These are phyloP conservation scores for Fusarium poae DNA, from an alignment of 2,329 filamentous ascomycete species.

Conservation along the genomic window DNA sequence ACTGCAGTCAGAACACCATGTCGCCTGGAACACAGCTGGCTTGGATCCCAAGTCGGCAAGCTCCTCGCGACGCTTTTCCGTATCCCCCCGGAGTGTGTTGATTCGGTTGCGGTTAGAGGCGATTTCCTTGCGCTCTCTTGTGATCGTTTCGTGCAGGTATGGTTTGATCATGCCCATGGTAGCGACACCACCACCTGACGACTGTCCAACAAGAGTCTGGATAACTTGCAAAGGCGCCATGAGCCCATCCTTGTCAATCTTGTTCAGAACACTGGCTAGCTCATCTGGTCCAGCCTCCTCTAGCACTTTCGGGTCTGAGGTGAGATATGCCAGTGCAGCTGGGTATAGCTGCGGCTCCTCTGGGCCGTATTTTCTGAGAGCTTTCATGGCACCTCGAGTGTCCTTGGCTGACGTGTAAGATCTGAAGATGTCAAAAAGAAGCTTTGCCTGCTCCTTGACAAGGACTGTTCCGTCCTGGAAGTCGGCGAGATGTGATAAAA, in stretches of 20 bases:
- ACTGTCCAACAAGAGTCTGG: constrained; percentile 82
- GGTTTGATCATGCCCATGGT: constrained; percentile 98
- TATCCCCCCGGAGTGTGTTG: constrained; percentile 85
- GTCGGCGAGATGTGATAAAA: constrained; percentile 90
- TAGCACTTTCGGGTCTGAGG: constrained; percentile 83
- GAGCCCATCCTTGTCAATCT: constrained; percentile 89
- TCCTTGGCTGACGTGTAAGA: constrained; percentile 95
- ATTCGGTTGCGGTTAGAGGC: constrained; percentile 83
- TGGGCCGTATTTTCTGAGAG: constrained; percentile 89
- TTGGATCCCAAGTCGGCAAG: constrained; percentile 81
- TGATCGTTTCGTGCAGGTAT: constrained; percentile 90
- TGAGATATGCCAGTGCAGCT: constrained; percentile 92
- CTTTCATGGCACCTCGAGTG: constrained; percentile 89
- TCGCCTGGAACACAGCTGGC: constrained; percentile 90
- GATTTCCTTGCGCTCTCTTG: constrained; percentile 89
- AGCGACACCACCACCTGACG: constrained; percentile 71
- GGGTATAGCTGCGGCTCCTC: constrained; percentile 93
- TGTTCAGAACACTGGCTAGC: constrained; percentile 81
- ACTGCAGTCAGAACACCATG: constrained; percentile 86
- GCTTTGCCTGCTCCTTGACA: constrained; percentile 91
- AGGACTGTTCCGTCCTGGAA: constrained; percentile 92
- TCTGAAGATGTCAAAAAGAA: constrained; percentile 95
- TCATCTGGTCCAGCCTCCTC: constrained; percentile 88
- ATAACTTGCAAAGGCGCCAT: constrained; percentile 98
- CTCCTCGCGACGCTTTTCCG: constrained; percentile 81